Conservation (phyloP, 1,139 yeast species). For the Magnusiomyces ingens region DNA sequence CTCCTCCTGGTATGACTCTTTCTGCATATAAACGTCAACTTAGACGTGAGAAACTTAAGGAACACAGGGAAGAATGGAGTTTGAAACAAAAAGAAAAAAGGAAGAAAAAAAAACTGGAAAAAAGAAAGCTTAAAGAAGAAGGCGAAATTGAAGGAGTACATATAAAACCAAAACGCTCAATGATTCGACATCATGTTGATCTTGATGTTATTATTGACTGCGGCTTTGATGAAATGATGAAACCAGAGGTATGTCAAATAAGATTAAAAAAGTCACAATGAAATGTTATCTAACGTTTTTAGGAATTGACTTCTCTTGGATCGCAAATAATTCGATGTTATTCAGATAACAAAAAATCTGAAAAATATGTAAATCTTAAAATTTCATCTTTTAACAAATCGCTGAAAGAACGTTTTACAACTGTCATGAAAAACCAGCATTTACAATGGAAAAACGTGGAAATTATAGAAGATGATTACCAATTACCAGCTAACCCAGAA, state of each 20-base stretch:
- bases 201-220: constrained; percentile 70
- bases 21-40: constrained; percentile 71
- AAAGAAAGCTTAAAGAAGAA: constrained; percentile 28
- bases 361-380: constrained; percentile 51
- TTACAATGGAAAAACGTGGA: constrained; percentile 59
- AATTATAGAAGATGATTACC: constrained; percentile 45
- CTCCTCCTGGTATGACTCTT: constrained; percentile 60
- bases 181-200: constrained; percentile 14
- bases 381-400: constrained; percentile 63
- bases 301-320: constrained; percentile 67
- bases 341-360: constrained; percentile 63
- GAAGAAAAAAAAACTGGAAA: constrained; percentile 29
- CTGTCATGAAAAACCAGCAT: constrained; percentile 49
- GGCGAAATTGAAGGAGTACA: constrained; percentile 6
- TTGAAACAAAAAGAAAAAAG: constrained; percentile 50
- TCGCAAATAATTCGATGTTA: constrained; percentile 79
- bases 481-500: constrained; percentile 14
- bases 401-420: constrained; percentile 62
- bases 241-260: constrained; percentile 34
- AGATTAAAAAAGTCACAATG: too few species aligned
- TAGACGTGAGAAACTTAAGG: constrained; percentile 56
- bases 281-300: constrained; percentile 1
- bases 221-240: constrained; percentile 85
- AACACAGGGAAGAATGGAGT: constrained; percentile 48
- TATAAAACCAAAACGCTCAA: constrained; percentile 9